Percentiles rank a stretch among this genome's conserved stretches.
Evolutionary conservation across 176 grass and related monocot species (phyloP).

Genomic region (Echinochloa phyllopogon): DNA sequence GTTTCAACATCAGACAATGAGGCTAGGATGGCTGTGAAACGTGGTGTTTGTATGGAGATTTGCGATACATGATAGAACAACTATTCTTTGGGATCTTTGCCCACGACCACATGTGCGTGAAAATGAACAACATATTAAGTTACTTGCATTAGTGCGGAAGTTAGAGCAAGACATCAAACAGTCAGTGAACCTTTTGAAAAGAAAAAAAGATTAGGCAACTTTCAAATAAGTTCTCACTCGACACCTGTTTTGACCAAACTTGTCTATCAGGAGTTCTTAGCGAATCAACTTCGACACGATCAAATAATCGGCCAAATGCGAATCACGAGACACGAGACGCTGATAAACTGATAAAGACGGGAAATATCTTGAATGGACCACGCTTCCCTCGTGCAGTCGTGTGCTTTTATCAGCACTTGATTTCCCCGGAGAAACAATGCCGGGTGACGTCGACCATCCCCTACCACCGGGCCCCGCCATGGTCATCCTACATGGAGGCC

Average conservation of each 20-base stretch:
- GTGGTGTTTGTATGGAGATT: too few species aligned
- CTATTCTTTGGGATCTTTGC: too few species aligned
- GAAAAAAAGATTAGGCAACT: background rate
- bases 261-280: background rate
- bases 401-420: background rate
- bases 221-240: background rate
- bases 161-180: too few species aligned
- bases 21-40: too few species aligned
- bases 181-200: background rate
- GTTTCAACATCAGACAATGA: too few species aligned
- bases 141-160: too few species aligned
- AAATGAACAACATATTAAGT: too few species aligned
- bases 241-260: background rate
- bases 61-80: too few species aligned
- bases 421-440: background rate
- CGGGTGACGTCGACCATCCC: background rate
- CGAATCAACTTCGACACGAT: background rate
- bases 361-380: conserved; percentile 14
- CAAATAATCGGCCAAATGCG: background rate
- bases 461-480: background rate
- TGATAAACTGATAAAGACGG: background rate
- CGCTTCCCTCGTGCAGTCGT: conserved; percentile 33
- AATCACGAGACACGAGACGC: background rate
- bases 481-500: accelerated
- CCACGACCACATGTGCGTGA: too few species aligned